Conservation (phyloP, 768 basidiomycete species). For the Piloderma croceum region DNA sequence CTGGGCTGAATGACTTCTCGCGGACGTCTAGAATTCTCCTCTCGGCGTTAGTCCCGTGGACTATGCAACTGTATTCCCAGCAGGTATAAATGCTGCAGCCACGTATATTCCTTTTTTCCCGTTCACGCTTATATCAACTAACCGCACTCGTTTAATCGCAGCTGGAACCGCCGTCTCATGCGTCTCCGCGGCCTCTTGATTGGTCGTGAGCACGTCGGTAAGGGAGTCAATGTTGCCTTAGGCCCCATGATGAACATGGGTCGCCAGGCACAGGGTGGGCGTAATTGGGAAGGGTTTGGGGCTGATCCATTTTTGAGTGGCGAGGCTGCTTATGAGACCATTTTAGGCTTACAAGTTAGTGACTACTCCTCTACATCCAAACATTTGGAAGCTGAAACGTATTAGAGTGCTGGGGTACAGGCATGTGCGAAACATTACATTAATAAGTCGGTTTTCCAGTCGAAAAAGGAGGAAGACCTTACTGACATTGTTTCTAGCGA, state of each 20-base stretch:
- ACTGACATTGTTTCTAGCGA: constrained; percentile 20
- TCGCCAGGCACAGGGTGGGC: constrained; percentile 41
- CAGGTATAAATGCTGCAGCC: constrained; percentile 77
- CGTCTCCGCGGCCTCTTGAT: constrained; percentile 71
- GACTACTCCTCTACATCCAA: too few relatives aligned
- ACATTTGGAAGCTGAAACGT: too few relatives aligned
- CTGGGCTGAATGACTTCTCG: background rate
- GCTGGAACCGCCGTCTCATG: constrained; percentile 74
- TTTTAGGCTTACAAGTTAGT: constrained; percentile 44
- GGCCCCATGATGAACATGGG: constrained; percentile 46
- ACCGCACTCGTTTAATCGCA: constrained; percentile 39
- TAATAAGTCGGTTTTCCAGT: background rate
- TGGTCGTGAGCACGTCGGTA: constrained; percentile 73
- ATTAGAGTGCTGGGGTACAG: constrained; percentile 57
- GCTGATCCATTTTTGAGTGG: constrained; percentile 51
- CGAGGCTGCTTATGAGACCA: constrained; percentile 49
- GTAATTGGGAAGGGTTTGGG: constrained; percentile 54
- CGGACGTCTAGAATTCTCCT: constrained; percentile 54
- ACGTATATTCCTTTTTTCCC: constrained; percentile 47
- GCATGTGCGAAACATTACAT: constrained; percentile 17
- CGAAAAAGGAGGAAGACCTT: too few relatives aligned
- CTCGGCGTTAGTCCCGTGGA: constrained; percentile 75
- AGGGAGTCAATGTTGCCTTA: constrained; percentile 52
- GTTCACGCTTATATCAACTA: background rate
- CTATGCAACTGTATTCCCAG: constrained; percentile 72